phyloP scores from a whole-genome alignment of 306 rosid genomes.

The Ormosia semicastrata region DNA sequence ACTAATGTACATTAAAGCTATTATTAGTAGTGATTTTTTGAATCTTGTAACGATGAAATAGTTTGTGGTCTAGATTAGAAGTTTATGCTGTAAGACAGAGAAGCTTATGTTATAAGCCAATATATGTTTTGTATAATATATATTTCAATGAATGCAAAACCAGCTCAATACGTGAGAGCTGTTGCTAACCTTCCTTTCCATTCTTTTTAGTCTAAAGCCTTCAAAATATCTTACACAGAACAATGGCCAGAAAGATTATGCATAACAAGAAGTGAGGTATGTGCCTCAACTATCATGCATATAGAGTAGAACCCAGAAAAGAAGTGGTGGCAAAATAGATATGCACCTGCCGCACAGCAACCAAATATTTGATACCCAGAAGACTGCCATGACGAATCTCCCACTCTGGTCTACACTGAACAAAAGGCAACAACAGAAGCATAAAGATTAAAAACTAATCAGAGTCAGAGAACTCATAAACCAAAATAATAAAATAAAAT shows the following conservation, averaged over 20 bases:
- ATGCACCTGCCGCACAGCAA: slow-evolving; percentile 89
- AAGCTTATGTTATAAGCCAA: too few relatives aligned
- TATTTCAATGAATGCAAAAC: too few relatives aligned
- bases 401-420: slow-evolving; percentile 99
- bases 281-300: background rate
- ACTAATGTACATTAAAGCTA: too few relatives aligned
- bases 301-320: background rate
- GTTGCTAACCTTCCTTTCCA: too few relatives aligned
- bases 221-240: slow-evolving; percentile 16
- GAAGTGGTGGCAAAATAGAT: slow-evolving; percentile 15
- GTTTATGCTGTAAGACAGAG: too few relatives aligned
- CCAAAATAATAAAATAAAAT: background rate
- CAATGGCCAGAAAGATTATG: background rate
- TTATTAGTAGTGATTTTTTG: too few relatives aligned
- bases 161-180: too few relatives aligned
- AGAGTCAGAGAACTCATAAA: background rate
- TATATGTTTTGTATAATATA: too few relatives aligned
- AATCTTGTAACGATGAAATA: too few relatives aligned
- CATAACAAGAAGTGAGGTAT: background rate
- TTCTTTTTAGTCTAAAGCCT: too few relatives aligned
- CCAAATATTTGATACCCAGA: slow-evolving; percentile 91
- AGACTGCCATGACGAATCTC: slow-evolving; percentile 99
- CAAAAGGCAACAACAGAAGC: slow-evolving; percentile 48
- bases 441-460: slow-evolving; percentile 43
- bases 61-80: too few relatives aligned